A percentile compares a stretch with the other conserved stretches of the same genome.
These are phyloP conservation scores for Trametes gibbosa DNA, from an alignment of 768 basidiomycete species.

Conservation along the genomic window DNA sequence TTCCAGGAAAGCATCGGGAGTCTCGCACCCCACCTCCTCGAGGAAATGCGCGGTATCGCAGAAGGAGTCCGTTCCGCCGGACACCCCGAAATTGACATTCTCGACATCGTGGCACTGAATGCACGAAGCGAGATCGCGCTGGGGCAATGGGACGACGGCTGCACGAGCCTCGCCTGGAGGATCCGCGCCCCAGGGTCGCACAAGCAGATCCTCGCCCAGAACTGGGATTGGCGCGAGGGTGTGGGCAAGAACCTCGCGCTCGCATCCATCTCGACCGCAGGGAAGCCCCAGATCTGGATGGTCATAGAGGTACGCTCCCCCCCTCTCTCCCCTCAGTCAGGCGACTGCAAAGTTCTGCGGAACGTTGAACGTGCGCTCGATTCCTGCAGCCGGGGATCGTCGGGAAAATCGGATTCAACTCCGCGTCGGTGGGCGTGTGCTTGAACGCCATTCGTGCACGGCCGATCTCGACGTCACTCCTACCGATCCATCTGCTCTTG, in stretches of 20 bases:
- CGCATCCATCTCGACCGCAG: constrained; percentile 27
- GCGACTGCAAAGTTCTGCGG: too few species aligned
- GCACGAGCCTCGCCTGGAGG: constrained; percentile 34
- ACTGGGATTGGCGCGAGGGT: constrained; percentile 37
- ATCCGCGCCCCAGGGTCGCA: constrained; percentile 7
- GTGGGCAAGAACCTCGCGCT: constrained; percentile 35
- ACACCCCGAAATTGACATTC: constrained; percentile 17
- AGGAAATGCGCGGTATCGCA: constrained; percentile 36
- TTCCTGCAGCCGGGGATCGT: constrained; percentile 34
- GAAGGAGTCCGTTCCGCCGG: constrained; percentile 23
- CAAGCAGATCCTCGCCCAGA: constrained; percentile 33
- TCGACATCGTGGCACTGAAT: constrained; percentile 37
- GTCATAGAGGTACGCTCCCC: constrained; percentile 31
- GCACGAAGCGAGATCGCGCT: constrained; percentile 38
- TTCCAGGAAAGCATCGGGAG: constrained; percentile 26
- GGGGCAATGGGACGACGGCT: constrained; percentile 36
- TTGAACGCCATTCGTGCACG: constrained; percentile 37
- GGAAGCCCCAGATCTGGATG: constrained; percentile 36
- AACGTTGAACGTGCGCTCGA: background rate
- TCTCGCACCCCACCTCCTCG: constrained; percentile 30
- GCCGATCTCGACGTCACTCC: constrained; percentile 28
- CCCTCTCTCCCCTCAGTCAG: background rate
- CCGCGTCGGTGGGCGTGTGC: constrained; percentile 34
- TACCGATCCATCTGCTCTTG: constrained; percentile 35
- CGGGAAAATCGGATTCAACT: constrained; percentile 39